Percentiles rank a stretch among this genome's conserved stretches.
phyloP scores from a whole-genome alignment of 1,284 basidiomycete species.

The Microbotryum scabiosae region DNA sequence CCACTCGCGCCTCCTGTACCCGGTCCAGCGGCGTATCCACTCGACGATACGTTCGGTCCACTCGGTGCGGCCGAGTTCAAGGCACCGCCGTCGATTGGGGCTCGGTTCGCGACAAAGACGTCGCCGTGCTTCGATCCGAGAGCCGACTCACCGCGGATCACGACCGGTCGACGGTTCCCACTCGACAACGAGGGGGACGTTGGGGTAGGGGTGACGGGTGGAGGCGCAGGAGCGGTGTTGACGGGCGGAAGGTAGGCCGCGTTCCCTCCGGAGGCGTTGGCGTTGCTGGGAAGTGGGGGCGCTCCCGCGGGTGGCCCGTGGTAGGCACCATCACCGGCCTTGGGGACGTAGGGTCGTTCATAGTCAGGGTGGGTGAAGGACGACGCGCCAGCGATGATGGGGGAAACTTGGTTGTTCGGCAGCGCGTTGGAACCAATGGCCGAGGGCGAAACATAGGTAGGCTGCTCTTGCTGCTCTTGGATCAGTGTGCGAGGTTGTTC shows the following conservation, averaged over 20 bases:
- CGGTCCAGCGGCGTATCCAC: neutral
- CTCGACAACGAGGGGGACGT: neutral
- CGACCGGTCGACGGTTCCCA: conserved; percentile 9
- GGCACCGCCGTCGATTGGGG: neutral
- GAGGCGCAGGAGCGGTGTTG: neutral
- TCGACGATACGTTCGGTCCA: neutral
- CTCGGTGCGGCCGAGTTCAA: neutral
- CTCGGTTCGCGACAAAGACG: conserved; percentile 8
- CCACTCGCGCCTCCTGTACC: neutral
- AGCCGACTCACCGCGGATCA: conserved; percentile 12
- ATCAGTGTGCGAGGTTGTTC: too few relatives aligned
- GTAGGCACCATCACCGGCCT: too few relatives aligned
- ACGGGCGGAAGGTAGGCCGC: neutral
- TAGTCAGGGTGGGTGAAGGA: too few relatives aligned
- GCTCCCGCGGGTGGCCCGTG: neutral
- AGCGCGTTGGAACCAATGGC: too few relatives aligned
- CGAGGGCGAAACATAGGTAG: too few relatives aligned
- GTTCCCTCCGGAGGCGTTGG: neutral
- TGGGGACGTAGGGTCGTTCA: too few relatives aligned
- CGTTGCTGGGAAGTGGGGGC: neutral
- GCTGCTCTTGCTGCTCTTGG: too few relatives aligned
- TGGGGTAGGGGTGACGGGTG: neutral
- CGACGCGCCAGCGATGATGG: too few relatives aligned
- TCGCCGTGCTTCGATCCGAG: conserved; percentile 28
- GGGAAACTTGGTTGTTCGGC: too few relatives aligned